phyloP scores from a whole-genome alignment of 148 eudicot genomes.

The Amaranthus palmeri region DNA sequence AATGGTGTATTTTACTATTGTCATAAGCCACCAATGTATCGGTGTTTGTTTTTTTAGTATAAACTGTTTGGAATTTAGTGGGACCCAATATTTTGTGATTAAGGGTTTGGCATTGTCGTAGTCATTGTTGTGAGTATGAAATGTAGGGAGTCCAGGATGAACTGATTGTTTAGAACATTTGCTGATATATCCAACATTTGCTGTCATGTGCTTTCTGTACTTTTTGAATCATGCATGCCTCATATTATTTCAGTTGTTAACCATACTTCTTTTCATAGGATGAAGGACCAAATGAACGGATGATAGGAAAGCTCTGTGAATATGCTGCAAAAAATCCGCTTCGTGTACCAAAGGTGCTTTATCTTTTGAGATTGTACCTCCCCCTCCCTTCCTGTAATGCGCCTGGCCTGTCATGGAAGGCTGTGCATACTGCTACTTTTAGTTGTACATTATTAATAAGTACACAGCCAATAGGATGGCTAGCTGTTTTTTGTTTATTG shows the following conservation, averaged over 20 bases:
- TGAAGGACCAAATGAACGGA: constrained; percentile 80
- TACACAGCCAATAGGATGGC: too few species aligned
- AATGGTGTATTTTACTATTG: too few species aligned
- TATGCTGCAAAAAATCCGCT: constrained; percentile 92
- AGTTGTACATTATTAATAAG: not conserved
- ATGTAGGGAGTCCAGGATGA: not conserved
- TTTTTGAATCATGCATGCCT: not conserved
- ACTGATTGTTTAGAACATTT: not conserved
- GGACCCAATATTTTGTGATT: too few species aligned
- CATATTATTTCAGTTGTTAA: not conserved
- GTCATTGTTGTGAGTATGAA: not conserved
- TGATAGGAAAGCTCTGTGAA: constrained; percentile 90
- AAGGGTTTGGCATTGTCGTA: too few species aligned
- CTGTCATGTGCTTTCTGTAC: not conserved
- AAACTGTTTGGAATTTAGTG: too few species aligned
- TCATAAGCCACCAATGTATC: not conserved
- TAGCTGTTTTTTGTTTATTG: too few species aligned
- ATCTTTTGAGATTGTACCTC: not conserved
- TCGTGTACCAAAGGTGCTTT: constrained; percentile 85
- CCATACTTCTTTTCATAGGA: constrained; percentile 42
- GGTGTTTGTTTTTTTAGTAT: too few species aligned
- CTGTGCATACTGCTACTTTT: not conserved
- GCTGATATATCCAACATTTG: not conserved
- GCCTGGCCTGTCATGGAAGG: not conserved
- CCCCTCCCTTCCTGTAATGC: constrained; percentile 5